These are phyloP conservation scores for barrel medic (Medicago truncatula) DNA, from an alignment of 306 rosid species.

Conservation along the genomic window MtrunA17r5.0-ANR NC_053043.1:48971501-48972000, in stretches of 20 bases:
- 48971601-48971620: constrained; percentile 7
- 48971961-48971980: constrained; percentile 6
- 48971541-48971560: constrained; percentile 28
- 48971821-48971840: constrained; percentile 15
- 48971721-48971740: constrained; percentile 23
- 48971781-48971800: constrained; percentile 29
- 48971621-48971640: constrained; percentile 9
- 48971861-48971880: constrained; percentile 29
- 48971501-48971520: not conserved
- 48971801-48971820: constrained; percentile 31
- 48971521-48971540: constrained; percentile 20
- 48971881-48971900: constrained; percentile 29
- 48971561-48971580: constrained; percentile 24
- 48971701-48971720: constrained; percentile 31
- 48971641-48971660: constrained; percentile 28
- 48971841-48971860: constrained; percentile 31
- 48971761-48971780: constrained; percentile 14
- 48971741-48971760: constrained; percentile 25
- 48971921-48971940: constrained; percentile 18
- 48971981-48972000: not conserved
- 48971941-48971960: constrained; percentile 18
- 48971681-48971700: constrained; percentile 13
- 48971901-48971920: constrained; percentile 5
- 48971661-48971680: constrained; percentile 26
- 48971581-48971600: constrained; percentile 18